phyloP scores from a whole-genome alignment of 768 basidiomycete species.

The Termitomyces sp. region DNA sequence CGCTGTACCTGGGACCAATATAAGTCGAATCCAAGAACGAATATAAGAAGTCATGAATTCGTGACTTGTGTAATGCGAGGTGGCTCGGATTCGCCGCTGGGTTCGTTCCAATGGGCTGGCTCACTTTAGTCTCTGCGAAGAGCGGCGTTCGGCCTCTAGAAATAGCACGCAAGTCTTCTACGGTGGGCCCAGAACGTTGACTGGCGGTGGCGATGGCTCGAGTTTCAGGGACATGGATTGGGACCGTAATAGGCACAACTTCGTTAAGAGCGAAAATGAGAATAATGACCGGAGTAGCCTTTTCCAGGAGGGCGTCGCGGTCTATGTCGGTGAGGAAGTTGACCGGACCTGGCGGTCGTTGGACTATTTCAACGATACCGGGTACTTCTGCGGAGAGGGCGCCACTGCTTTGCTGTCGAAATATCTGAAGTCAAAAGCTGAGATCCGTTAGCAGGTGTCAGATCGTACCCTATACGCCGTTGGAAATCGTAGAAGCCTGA shows the following conservation, averaged over 20 bases:
- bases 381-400: not conserved
- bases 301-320: slow-evolving; percentile 29
- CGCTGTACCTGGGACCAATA: slow-evolving; percentile 15
- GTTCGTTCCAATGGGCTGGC: slow-evolving; percentile 2
- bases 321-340: slow-evolving; percentile 6
- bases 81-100: slow-evolving; percentile 18
- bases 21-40: slow-evolving; percentile 13
- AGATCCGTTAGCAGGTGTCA: not conserved
- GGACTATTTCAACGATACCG: not conserved
- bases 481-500: slow-evolving; percentile 38
- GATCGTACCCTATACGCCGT: slow-evolving; percentile 18
- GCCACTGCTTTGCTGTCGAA: not conserved
- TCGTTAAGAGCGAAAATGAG: slow-evolving; percentile 53
- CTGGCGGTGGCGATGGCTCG: slow-evolving; percentile 41
- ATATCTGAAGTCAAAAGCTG: not conserved
- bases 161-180: slow-evolving; percentile 47
- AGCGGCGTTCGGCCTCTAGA: slow-evolving; percentile 42
- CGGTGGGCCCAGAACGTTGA: slow-evolving; percentile 48
- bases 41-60: slow-evolving; percentile 13
- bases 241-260: slow-evolving; percentile 36
- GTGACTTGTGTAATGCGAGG: slow-evolving; percentile 28
- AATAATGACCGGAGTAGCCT: slow-evolving; percentile 44
- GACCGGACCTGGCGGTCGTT: not conserved
- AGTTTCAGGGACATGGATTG: slow-evolving; percentile 48
- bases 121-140: slow-evolving; percentile 37